Evolutionary conservation across 805 yeast species (phyloP), one percentile per base, ranked within the genome.

Genomic region (Metschnikowia peoriensis): DNA sequence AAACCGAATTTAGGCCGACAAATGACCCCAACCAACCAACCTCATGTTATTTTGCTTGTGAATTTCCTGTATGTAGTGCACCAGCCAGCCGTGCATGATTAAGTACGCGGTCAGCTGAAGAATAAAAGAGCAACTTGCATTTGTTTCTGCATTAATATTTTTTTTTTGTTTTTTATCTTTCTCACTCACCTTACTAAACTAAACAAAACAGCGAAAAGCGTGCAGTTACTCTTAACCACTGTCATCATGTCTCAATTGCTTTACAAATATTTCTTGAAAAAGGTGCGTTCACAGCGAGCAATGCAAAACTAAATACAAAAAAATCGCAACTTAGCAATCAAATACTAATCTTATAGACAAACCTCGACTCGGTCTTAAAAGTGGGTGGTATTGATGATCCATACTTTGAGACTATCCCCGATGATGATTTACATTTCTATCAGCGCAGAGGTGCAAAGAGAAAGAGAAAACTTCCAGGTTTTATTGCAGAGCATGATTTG

Each of bases 351-450:
- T 55, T 9, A 4, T 41, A 68, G 72, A 64, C 69, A 14, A 60
- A 65, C 37, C 57, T 67, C 29, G 70, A 67, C 49, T 60, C 58
- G 48, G 55, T 72, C 7, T 52, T 69, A 22, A 54, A 55, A 8
- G 61, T 70, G 41, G 77, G 76, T 1, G 63, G 57, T 4, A 59
- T 58, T 0, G 66, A 65, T 28, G 78, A 73, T 49, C 77, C 77
- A 9, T 73, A 72, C 51, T 71, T 68, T 49, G 78, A 73, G 55
- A 69, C 66, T 14, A 72, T 73, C 27, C 78, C 78, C 6, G 69
- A 63, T 9, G 55, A 66, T 35, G 78, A 73, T 44, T 66, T 73
- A 50, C 75, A 71, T 51, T 73, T 73, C 53, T 73, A 73, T 56
- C 78, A 73, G 55, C 61, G 62, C 17, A 66, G 71, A 51, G 78